These are phyloP conservation scores for Heliamphora exappendiculata DNA, from an alignment of 148 eudicot species.

Conservation along the genomic window DNA sequence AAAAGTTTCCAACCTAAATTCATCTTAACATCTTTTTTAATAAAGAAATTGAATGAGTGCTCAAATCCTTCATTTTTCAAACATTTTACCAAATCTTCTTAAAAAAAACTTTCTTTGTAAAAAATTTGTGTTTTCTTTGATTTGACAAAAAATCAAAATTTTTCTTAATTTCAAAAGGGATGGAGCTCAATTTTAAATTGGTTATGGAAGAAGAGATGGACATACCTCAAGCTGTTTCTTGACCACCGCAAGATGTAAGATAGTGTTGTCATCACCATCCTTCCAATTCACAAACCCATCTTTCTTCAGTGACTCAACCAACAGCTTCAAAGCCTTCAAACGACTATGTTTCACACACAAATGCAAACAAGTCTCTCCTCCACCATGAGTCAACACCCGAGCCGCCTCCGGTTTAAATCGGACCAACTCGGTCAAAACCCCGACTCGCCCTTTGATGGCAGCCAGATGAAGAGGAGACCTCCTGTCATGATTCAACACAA, in stretches of 20 bases:
- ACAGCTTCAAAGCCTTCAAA: constrained; percentile 21
- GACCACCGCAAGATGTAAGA: constrained; percentile 20
- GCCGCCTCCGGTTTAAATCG: constrained; percentile 10
- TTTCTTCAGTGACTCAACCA: constrained; percentile 3
- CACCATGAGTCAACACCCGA: neutral
- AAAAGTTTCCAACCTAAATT: too few relatives aligned
- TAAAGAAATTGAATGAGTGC: too few relatives aligned
- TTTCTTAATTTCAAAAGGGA: too few relatives aligned
- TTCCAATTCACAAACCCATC: constrained; percentile 21
- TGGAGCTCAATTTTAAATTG: neutral
- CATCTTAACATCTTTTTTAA: too few relatives aligned
- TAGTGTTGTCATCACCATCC: constrained; percentile 22
- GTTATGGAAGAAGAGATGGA: neutral
- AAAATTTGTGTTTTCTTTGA: too few relatives aligned
- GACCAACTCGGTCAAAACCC: constrained; percentile 13
- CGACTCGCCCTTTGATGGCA: constrained; percentile 17
- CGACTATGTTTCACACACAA: constrained; percentile 19
- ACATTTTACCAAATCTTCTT: too few relatives aligned
- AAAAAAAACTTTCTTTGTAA: too few relatives aligned
- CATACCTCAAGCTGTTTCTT: constrained; percentile 23
- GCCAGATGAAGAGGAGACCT: constrained; percentile 25
- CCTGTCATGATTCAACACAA: constrained; percentile 20
- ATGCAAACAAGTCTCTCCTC: constrained; percentile 24
- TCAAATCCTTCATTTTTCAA: too few relatives aligned
- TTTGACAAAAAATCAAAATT: too few relatives aligned